Percentiles rank a stretch among this genome's conserved stretches.
These are phyloP conservation scores for Aspergillus oerlinghausenensis DNA, from an alignment of 2,329 filamentous ascomycete genomes.

Conservation along the genomic window DNA sequence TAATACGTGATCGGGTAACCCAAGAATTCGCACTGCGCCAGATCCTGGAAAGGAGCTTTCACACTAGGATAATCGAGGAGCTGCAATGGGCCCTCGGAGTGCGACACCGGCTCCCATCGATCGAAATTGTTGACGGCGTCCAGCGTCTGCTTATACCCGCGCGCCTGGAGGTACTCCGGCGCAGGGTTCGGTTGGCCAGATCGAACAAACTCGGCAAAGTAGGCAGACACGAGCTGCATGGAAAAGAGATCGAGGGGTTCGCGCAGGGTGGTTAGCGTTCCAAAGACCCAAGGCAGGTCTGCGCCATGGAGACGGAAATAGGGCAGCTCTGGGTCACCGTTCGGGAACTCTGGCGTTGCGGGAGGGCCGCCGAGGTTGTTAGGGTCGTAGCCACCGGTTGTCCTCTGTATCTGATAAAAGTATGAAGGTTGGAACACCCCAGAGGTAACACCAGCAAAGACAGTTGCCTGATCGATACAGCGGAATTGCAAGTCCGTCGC, in stretches of 20 bases:
- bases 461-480: constrained; percentile 55
- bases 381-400: constrained; percentile 49
- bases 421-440: constrained; percentile 48
- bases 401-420: constrained; percentile 57
- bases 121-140: constrained; percentile 37
- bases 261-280: constrained; percentile 46
- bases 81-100: constrained; percentile 33
- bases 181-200: constrained; percentile 50
- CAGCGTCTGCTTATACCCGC: constrained; percentile 44
- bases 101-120: constrained; percentile 7
- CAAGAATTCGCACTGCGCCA: constrained; percentile 47
- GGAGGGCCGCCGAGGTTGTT: constrained; percentile 47
- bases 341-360: constrained; percentile 29
- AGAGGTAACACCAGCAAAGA: constrained; percentile 44
- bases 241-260: constrained; percentile 49
- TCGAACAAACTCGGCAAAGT: constrained; percentile 51
- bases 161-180: constrained; percentile 40
- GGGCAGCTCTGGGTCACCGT: constrained; percentile 47
- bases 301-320: constrained; percentile 53
- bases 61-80: constrained; percentile 46
- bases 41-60: constrained; percentile 44
- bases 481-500: constrained; percentile 56
- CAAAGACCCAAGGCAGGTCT: constrained; percentile 52
- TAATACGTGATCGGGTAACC: constrained; percentile 39
- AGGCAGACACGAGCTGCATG: constrained; percentile 43